Conservation (phyloP, 768 basidiomycete species). For the Termitomyces heimii region DNA sequence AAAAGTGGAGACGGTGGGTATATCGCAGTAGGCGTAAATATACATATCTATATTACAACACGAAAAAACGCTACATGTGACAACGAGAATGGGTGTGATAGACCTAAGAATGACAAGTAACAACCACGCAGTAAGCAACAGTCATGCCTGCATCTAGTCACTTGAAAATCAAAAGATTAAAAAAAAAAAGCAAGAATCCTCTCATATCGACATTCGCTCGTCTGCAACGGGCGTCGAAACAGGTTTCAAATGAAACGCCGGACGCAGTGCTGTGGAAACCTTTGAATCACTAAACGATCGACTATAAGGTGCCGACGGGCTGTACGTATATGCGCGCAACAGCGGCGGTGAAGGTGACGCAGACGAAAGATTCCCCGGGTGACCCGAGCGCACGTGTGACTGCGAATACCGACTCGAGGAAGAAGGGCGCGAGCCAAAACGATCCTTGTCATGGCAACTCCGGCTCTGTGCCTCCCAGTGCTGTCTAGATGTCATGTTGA, state of each 20-base stretch:
- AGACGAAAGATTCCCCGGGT: constrained; percentile 11
- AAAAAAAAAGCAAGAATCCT: neutral
- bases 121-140: neutral
- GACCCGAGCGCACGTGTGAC: constrained; percentile 13
- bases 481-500: constrained; percentile 1
- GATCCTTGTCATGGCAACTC: neutral
- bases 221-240: neutral
- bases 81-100: neutral
- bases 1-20: neutral
- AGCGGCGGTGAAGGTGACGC: constrained; percentile 13
- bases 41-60: neutral
- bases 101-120: neutral
- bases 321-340: constrained; percentile 17
- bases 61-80: neutral
- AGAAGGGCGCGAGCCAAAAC: neutral
- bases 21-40: neutral
- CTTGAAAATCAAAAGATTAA: neutral
- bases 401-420: constrained; percentile 8
- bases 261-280: constrained; percentile 30
- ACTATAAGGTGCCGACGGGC: constrained; percentile 24
- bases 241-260: constrained; percentile 20
- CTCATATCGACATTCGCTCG: neutral
- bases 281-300: constrained; percentile 23
- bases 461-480: neutral
- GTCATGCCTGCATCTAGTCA: neutral